Evolutionary conservation across 768 basidiomycete genomes (phyloP), one percentile per base, ranked within the genome.

Genomic region (Exidia glandulosa): DNA sequence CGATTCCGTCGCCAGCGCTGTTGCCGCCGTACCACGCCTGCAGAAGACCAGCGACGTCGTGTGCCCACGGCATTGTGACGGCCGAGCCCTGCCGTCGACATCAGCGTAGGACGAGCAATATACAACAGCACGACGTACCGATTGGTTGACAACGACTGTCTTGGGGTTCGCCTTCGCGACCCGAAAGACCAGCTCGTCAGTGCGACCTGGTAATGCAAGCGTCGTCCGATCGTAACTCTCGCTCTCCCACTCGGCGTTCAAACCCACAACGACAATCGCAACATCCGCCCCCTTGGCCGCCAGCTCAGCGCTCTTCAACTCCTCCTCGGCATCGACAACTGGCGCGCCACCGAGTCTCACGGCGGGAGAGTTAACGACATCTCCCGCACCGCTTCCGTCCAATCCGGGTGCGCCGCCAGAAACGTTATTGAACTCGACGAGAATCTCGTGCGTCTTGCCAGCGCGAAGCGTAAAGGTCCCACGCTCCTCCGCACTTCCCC

Each of bases 1-100:
- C 88, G 55, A 93, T 86, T 27, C 88, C 88, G 54, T 84, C 82
- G 0, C 88, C 90, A 1, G 86, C 85, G 4, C 87, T 82, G 67
- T 93, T 91, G 7, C 90, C 90, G 37, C 88, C 80, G 67, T 92
- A 93, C 88, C 88, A 93, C 0, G 87, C 77, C 60, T 93, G 90
- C 16, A 90, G 77, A 62, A 92, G 75, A 1, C 82, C 79, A 30
- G 81, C 72, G 1, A 87, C 87, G 10, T 79, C 72, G 61, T 84
- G 78, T 9, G 78, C 78, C 90, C 90, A 92, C 3, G 90, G 90
- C 74, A 92, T 76, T 32, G 63, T 63, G 36, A 72, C 65, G 0
- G 71, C 68, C 2, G 71, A 70, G 13, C 73, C 70, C 66, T 67
- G 50, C 6, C 29, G 19, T 59, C 27, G 63, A 45, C 19, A 10